A percentile compares a stretch with the other conserved stretches of the same genome.
phyloP scores from a whole-genome alignment of 768 basidiomycete genomes.

The Amanita molliuscula region DNA sequence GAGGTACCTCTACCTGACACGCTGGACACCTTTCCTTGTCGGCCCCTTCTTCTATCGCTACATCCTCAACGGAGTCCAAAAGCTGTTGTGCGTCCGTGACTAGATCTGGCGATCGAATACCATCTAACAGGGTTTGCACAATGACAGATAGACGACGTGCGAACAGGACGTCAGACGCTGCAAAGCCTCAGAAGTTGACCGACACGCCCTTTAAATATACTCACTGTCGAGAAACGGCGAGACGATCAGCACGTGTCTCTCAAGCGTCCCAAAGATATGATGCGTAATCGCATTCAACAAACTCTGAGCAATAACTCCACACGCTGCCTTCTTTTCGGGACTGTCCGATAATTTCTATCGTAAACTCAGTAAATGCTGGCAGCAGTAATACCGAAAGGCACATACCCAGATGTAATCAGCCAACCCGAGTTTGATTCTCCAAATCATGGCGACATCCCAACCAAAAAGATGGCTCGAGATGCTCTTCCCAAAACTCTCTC shows the following conservation, averaged over 20 bases:
- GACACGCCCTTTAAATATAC: slow-evolving; percentile 10
- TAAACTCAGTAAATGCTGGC: not conserved
- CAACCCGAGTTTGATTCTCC: slow-evolving; percentile 47
- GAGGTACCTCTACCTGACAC: slow-evolving; percentile 49
- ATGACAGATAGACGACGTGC: slow-evolving; percentile 15
- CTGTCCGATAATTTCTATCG: slow-evolving; percentile 38
- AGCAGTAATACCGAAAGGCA: not conserved
- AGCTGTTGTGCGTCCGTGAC: slow-evolving; percentile 12
- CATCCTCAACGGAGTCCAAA: slow-evolving; percentile 19
- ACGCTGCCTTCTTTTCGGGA: slow-evolving; percentile 29
- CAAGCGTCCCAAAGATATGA: slow-evolving; percentile 39
- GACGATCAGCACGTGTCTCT: slow-evolving; percentile 46
- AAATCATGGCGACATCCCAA: slow-evolving; percentile 38
- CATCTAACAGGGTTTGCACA: not conserved
- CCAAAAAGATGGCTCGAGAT: slow-evolving; percentile 53
- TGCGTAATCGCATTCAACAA: slow-evolving; percentile 44
- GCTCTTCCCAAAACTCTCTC: slow-evolving; percentile 37
- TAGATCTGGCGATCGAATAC: not conserved
- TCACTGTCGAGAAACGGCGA: slow-evolving; percentile 32
- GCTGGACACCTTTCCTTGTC: slow-evolving; percentile 63
- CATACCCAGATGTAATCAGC: slow-evolving; percentile 42
- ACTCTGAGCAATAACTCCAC: slow-evolving; percentile 40
- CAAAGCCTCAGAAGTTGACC: not conserved
- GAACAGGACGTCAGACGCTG: slow-evolving; percentile 59
- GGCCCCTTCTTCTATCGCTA: slow-evolving; percentile 19